Conservation (phyloP, 1,139 yeast genomes). For the Hyphopichia khmerensis region DNA sequence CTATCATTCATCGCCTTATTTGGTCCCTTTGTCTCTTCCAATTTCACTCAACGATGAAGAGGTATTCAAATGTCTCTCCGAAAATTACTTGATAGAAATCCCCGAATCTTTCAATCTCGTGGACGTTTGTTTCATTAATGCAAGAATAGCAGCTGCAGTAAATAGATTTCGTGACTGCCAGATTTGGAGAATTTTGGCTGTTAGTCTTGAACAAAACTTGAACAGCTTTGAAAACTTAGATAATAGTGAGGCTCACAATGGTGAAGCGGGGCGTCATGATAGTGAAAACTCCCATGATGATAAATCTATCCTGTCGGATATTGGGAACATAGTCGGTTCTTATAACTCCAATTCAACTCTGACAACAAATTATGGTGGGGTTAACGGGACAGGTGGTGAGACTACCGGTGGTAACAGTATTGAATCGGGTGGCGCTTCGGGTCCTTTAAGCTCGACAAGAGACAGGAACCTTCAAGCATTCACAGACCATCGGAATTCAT, state of each 20-base stretch:
- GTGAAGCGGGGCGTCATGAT: background rate
- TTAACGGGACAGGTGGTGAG: constrained; percentile 7
- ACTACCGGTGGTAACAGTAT: constrained; percentile 4
- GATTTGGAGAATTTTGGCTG: constrained; percentile 66
- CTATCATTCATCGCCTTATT: constrained; percentile 38
- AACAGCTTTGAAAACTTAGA: constrained; percentile 2
- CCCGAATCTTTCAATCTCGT: constrained; percentile 51
- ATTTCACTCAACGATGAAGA: constrained; percentile 42
- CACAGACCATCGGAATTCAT: constrained; percentile 10
- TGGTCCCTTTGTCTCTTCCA: constrained; percentile 46
- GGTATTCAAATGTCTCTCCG: constrained; percentile 42
- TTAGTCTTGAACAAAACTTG: constrained; percentile 49
- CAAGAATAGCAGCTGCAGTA: constrained; percentile 56
- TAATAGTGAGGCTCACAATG: background rate
- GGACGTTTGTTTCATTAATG: constrained; percentile 60
- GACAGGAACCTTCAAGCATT: constrained; percentile 3
- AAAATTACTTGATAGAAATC: constrained; percentile 38
- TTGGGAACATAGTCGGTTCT: constrained; percentile 45
- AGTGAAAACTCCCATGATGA: constrained; percentile 12
- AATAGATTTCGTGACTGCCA: constrained; percentile 59
- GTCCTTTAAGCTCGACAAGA: background rate
- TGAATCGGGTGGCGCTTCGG: constrained; percentile 1
- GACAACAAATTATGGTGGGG: constrained; percentile 40
- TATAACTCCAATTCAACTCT: constrained; percentile 45
- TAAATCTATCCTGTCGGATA: constrained; percentile 39